phyloP scores from a whole-genome alignment of 192 early-diverging fungal genomes.

The Haplosporangium gracile region DNA sequence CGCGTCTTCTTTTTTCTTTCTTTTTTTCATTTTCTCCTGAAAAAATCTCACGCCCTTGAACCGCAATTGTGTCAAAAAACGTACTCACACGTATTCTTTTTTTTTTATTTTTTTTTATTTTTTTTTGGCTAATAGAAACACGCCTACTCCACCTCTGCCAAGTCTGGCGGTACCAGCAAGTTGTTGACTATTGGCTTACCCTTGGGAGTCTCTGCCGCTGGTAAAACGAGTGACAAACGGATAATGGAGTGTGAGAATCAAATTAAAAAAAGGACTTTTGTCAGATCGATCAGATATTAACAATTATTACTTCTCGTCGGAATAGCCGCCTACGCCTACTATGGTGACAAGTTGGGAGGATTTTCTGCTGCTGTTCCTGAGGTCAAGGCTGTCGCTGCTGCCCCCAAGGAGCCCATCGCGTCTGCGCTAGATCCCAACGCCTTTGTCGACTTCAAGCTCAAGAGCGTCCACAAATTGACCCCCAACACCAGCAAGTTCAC shows the following conservation, averaged over 20 bases:
- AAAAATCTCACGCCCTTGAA: background rate
- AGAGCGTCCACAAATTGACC: conserved; percentile 44
- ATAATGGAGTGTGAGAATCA: too few relatives aligned
- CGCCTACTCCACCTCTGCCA: conserved; percentile 47
- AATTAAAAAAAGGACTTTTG: background rate
- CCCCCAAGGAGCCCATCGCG: conserved; percentile 26
- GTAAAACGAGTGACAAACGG: conserved; percentile 2
- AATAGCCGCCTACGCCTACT: conserved; percentile 49
- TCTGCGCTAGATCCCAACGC: conserved; percentile 61
- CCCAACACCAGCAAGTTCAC: conserved; percentile 42
- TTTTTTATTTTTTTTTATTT: too few relatives aligned
- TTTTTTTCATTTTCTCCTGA: background rate
- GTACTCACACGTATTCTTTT: background rate
- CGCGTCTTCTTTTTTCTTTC: background rate
- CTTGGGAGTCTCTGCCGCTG: conserved; percentile 35
- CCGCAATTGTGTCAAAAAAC: background rate
- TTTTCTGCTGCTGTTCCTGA: conserved; percentile 3
- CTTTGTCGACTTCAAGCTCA: conserved; percentile 69
- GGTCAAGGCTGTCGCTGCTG: conserved; percentile 15
- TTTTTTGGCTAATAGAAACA: conserved; percentile 19
- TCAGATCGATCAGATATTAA: background rate
- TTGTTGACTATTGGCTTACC: conserved; percentile 44
- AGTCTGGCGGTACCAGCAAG: conserved; percentile 47
- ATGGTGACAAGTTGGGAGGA: conserved; percentile 40
- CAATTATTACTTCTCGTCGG: background rate